phyloP scores from a whole-genome alignment of 495 filamentous ascomycete species.

The Baudoinia panamericana region DNA sequence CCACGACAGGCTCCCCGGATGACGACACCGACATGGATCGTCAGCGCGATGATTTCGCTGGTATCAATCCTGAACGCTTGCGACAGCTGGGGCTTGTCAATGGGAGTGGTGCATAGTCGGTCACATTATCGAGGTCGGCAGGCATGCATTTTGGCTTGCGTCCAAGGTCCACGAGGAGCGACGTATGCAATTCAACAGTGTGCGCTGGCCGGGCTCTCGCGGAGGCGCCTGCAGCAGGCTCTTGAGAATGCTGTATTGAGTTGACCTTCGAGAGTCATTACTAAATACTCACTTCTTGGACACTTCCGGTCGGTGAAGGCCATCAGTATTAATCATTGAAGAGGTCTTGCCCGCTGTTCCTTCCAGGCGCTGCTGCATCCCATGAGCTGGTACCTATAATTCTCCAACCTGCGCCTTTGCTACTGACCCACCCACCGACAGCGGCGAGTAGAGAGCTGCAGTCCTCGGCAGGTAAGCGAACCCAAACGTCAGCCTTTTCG shows the following conservation, averaged over 20 bases:
- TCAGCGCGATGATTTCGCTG: slow-evolving; percentile 12
- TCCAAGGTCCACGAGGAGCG: too few species aligned
- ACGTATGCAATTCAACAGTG: too few species aligned
- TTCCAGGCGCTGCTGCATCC: slow-evolving; percentile 35
- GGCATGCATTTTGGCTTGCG: background rate
- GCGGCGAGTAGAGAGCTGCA: slow-evolving; percentile 51
- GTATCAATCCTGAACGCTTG: slow-evolving; percentile 23
- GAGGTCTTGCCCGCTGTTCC: slow-evolving; percentile 34
- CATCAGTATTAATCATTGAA: slow-evolving; percentile 27
- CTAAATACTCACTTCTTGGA: too few species aligned
- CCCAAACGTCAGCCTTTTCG: slow-evolving; percentile 44
- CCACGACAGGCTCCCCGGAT: slow-evolving; percentile 23
- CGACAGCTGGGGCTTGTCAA: slow-evolving; percentile 18
- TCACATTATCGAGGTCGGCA: background rate
- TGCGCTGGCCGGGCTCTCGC: background rate
- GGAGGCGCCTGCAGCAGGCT: too few species aligned
- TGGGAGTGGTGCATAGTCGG: slow-evolving; percentile 5
- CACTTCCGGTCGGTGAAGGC: too few species aligned
- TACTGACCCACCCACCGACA: slow-evolving; percentile 47
- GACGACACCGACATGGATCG: slow-evolving; percentile 12
- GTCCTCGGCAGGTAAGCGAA: slow-evolving; percentile 63
- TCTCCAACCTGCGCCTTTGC: slow-evolving; percentile 39
- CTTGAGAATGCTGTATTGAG: too few species aligned
- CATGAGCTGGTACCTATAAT: slow-evolving; percentile 44
- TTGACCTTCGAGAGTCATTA: too few species aligned